Evolutionary conservation across 768 basidiomycete species (phyloP).

Genomic region (Lyophyllum semitale): DNA sequence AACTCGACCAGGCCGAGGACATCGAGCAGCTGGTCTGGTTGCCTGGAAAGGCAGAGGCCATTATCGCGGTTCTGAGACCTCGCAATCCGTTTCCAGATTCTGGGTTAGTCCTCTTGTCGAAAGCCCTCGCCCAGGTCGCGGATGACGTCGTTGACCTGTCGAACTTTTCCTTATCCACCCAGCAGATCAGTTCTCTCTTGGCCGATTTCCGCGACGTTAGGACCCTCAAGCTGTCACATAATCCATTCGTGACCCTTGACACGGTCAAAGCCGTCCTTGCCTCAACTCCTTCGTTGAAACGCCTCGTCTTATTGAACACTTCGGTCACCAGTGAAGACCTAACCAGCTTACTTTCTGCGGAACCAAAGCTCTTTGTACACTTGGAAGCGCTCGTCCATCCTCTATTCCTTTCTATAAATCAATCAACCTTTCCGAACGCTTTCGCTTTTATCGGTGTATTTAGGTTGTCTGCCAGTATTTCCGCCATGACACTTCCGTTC

Average conservation of each 20-base stretch:
- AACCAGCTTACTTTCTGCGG: conserved; percentile 17
- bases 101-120: conserved; percentile 24
- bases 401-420: conserved; percentile 14
- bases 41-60: conserved; percentile 25
- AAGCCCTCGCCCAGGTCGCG: conserved; percentile 15
- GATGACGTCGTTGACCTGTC: conserved; percentile 26
- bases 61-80: conserved; percentile 20
- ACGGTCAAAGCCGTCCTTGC: conserved; percentile 23
- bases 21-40: conserved; percentile 30
- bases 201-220: conserved; percentile 9
- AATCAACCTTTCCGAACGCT: conserved; percentile 15
- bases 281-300: conserved; percentile 20
- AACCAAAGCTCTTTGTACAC: conserved; percentile 27
- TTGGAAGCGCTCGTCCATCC: conserved; percentile 32
- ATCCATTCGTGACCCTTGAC: conserved; percentile 22
- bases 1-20: conserved; percentile 19
- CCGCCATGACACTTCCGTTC: conserved; percentile 21
- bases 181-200: conserved; percentile 23
- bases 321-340: conserved; percentile 22
- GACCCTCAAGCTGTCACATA: conserved; percentile 28
- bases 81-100: conserved; percentile 26
- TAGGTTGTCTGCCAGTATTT: background rate
- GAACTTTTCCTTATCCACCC: conserved; percentile 19
- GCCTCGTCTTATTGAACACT: conserved; percentile 27
- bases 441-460: conserved; percentile 17